Conservation (phyloP, 176 grass and related monocot species). For the Melocanna baccifera region DNA sequence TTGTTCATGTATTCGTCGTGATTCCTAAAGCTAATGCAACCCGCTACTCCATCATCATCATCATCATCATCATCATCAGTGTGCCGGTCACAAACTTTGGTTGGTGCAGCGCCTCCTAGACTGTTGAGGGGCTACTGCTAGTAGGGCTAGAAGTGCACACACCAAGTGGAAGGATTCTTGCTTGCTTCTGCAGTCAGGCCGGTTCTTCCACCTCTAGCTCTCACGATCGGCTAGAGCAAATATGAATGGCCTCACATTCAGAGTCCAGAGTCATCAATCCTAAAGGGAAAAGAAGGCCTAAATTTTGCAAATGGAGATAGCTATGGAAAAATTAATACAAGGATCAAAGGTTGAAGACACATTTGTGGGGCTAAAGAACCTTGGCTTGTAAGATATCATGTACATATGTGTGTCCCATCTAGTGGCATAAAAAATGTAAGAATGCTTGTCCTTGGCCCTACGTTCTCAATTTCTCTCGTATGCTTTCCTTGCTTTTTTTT, state of each 20-base stretch:
- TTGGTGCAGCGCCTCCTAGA: too few species aligned
- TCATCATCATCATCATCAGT: not conserved
- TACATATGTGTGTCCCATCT: not conserved
- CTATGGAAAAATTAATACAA: not conserved
- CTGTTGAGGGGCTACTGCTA: constrained; percentile 31
- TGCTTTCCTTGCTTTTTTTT: too few species aligned
- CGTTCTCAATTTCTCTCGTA: not conserved
- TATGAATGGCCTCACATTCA: too few species aligned
- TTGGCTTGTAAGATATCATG: constrained; percentile 22
- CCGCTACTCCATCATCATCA: not conserved
- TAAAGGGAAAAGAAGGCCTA: too few species aligned
- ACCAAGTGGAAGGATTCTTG: constrained; percentile 37
- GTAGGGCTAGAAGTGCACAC: constrained; percentile 20
- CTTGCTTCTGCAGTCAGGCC: constrained; percentile 38
- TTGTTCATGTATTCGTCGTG: not conserved
- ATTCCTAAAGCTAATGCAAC: not conserved
- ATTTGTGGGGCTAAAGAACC: constrained; percentile 18
- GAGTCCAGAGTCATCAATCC: too few species aligned
- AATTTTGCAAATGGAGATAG: not conserved
- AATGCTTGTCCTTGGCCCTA: not conserved
- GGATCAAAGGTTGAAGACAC: not conserved
- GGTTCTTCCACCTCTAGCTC: constrained; percentile 4
- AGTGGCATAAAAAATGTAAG: too few species aligned
- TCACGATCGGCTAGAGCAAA: too few species aligned
- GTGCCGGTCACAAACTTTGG: not conserved